Conservation (phyloP, 2,329 filamentous ascomycete species). For the Grosmannia penicillata region DNA sequence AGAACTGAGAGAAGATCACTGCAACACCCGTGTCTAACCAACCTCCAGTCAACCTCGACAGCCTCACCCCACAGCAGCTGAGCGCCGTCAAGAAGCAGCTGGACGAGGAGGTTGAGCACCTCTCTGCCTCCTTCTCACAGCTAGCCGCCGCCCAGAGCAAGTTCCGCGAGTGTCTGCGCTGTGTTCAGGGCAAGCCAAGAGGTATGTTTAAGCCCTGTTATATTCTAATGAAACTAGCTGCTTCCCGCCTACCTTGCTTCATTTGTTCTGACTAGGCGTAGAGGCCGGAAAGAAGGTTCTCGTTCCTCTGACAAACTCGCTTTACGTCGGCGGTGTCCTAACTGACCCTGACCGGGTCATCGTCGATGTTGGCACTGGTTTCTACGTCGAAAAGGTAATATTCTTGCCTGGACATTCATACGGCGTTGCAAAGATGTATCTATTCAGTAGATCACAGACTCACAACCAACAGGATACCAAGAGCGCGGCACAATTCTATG, state of each 20-base stretch:
- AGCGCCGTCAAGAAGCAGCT: conserved; percentile 89
- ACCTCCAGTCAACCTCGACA: conserved; percentile 46
- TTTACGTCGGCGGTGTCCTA: conserved; percentile 81
- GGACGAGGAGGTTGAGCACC: conserved; percentile 88
- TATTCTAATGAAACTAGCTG: neutral
- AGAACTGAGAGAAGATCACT: no score
- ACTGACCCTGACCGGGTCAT: conserved; percentile 63
- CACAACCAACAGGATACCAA: conserved; percentile 27
- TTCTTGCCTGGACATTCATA: neutral
- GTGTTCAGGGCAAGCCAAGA: conserved; percentile 37
- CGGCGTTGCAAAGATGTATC: no score
- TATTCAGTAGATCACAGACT: no score
- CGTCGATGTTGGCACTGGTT: conserved; percentile 87
- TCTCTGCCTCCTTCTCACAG: conserved; percentile 79
- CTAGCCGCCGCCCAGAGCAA: conserved; percentile 81
- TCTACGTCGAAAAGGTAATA: conserved; percentile 77
- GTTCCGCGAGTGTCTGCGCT: conserved; percentile 78
- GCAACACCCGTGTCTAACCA: neutral
- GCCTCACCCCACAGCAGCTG: conserved; percentile 72
- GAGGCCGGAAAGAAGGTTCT: conserved; percentile 44
- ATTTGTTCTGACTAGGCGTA: neutral
- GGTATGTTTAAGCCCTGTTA: conserved; percentile 1
- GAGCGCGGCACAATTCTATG: conserved; percentile 41
- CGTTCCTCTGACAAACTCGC: conserved; percentile 85
- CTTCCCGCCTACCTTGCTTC: neutral